Base-by-base conservation (phyloP, 306 rosid species). In the Quercus robur region DNA sequence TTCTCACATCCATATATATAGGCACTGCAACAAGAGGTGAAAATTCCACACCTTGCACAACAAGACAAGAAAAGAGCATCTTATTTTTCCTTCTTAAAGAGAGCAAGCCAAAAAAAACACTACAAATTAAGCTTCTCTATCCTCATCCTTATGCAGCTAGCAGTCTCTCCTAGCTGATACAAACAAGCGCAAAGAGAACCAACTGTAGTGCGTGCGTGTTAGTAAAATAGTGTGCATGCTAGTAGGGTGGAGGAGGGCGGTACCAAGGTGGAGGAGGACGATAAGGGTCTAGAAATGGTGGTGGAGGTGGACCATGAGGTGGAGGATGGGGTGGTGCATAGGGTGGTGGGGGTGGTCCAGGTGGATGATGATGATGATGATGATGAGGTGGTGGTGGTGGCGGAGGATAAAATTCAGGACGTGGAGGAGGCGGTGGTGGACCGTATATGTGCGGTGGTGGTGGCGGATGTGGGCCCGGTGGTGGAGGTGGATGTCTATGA, bases 301-400 rank as follows among this genome's bases (percentile, higher is more conserved):
- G 85, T 4, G 79, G 82, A 33, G 79, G 82, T 6, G 82, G 86
- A 9, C 85, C 82, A 3, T 68, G 71, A 0, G 84, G 84, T 21
- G 30, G 57, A 2, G 56, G 71, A 41, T 68, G 74, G 2, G 58
- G 72, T 13, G 82, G 77, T 5, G 71, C 56, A n/a, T 46, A 62
- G n/a, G 80, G 76, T 20, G 79, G 79, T 4, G 70, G 82, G 15
- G 82, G 85, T 33, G 79, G 84, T 8, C 77, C 83, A 6, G 76
- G 80, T 5, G 84, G 84, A 64, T 51, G 78, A 49, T 73, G 70
- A 38, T 15, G 67, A 31, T 23, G 67, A 23, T 26, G 75, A 6
- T 56, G 67, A 23, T 19, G 58, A 67, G 19, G 31, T 15, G 76
- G 76, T 6, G 79, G 79, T 14, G 75, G 79, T 4, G 58, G 70